Conservation (phyloP, 257 asterid species). For the Fraxinus americana region DNA sequence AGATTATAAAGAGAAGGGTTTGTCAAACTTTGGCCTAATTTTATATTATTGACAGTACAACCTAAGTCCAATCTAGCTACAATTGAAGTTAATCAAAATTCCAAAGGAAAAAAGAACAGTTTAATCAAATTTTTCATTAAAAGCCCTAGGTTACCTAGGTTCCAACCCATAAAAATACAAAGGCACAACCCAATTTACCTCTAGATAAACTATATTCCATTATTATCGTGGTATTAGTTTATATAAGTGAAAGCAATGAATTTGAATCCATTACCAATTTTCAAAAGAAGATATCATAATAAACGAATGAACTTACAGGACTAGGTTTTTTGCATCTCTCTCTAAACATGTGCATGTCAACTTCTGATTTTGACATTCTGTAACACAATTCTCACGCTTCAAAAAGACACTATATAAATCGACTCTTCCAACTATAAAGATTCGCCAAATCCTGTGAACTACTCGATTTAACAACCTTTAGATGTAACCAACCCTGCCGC, state of each 20-base stretch:
- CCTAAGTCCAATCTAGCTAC: not conserved
- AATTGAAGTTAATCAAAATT: no score
- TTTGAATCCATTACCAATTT: constrained; percentile 52
- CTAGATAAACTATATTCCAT: not conserved
- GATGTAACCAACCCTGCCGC: no score
- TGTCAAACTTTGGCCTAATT: constrained; percentile 40
- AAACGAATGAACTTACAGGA: constrained; percentile 16
- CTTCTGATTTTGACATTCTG: not conserved
- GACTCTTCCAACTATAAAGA: not conserved
- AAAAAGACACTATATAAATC: not conserved
- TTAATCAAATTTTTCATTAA: no score
- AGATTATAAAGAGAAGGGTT: constrained; percentile 44
- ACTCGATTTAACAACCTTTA: no score
- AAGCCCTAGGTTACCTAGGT: not conserved
- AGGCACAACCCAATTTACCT: no score
- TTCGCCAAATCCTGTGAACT: no score
- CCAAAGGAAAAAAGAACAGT: no score
- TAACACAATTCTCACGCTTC: constrained; percentile 8
- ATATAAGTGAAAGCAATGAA: constrained; percentile 38
- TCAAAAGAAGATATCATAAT: constrained; percentile 48
- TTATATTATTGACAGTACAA: constrained; percentile 30
- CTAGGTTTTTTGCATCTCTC: not conserved
- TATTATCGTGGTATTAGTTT: not conserved
- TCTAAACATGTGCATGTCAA: not conserved
- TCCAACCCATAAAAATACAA: no score